phyloP scores from a whole-genome alignment of 2,329 filamentous ascomycete species.

The Emergomyces africanus region DNA sequence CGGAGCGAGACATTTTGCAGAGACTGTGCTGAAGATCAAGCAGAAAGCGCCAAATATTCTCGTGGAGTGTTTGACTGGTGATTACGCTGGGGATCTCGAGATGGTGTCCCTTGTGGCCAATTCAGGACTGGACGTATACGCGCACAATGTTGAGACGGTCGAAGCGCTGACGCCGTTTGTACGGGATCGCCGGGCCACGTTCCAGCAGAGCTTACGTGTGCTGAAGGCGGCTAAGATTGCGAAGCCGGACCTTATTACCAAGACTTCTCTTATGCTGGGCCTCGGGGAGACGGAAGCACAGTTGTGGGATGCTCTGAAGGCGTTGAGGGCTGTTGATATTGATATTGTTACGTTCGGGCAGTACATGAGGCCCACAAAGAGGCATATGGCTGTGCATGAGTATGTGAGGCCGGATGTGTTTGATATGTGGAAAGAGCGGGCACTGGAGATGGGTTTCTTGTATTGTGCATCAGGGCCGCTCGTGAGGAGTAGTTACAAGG shows the following conservation, averaged over 20 bases:
- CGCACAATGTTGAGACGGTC: slow-evolving; percentile 93
- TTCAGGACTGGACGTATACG: slow-evolving; percentile 89
- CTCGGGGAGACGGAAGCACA: slow-evolving; percentile 85
- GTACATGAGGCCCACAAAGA: slow-evolving; percentile 98
- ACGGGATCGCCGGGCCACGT: slow-evolving; percentile 77
- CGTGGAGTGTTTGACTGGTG: slow-evolving; percentile 50
- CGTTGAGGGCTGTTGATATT: slow-evolving; percentile 66
- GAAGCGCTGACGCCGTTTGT: slow-evolving; percentile 84
- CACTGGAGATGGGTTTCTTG: slow-evolving; percentile 88
- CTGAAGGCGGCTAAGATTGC: slow-evolving; percentile 70
- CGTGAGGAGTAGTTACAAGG: slow-evolving; percentile 93
- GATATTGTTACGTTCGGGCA: slow-evolving; percentile 99
- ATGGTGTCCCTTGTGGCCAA: slow-evolving; percentile 75
- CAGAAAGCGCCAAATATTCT: slow-evolving; percentile 44
- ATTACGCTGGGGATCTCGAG: slow-evolving; percentile 73
- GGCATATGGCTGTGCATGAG: slow-evolving; percentile 92
- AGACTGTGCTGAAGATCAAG: slow-evolving; percentile 92
- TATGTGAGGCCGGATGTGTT: slow-evolving; percentile 89
- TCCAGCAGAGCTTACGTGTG: slow-evolving; percentile 71
- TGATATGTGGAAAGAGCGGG: slow-evolving; percentile 79
- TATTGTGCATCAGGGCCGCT: slow-evolving; percentile 92
- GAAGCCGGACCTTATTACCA: slow-evolving; percentile 74
- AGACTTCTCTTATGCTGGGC: slow-evolving; percentile 95
- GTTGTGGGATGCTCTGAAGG: slow-evolving; percentile 63
- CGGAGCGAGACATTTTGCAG: slow-evolving; percentile 78